Percentiles rank a stretch among this genome's conserved stretches.
phyloP scores from a whole-genome alignment of 1,139 yeast species.

The Candida sp. region DNA sequence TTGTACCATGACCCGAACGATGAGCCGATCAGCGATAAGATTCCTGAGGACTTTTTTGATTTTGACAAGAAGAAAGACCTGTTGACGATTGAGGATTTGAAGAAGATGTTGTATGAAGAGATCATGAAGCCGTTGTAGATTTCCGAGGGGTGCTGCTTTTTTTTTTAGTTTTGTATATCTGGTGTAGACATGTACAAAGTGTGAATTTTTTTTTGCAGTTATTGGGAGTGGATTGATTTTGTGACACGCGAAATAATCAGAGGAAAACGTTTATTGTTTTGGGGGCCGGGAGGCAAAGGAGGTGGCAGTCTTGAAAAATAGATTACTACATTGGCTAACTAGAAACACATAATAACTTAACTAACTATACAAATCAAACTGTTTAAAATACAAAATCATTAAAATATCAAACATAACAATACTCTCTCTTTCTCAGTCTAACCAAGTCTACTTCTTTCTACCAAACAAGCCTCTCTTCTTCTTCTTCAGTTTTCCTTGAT shows the following conservation, averaged over 20 bases:
- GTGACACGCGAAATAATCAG: neutral
- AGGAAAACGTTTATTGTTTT: no score
- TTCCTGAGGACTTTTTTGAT: conserved; percentile 64
- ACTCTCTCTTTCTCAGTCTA: neutral
- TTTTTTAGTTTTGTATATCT: neutral
- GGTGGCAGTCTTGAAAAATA: conserved; percentile 1
- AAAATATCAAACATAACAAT: neutral
- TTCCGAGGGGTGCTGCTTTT: neutral
- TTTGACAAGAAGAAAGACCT: conserved; percentile 62
- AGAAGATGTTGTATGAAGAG: conserved; percentile 60
- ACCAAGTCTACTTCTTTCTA: conserved; percentile 44
- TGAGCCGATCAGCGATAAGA: conserved; percentile 65
- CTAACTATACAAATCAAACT: neutral
- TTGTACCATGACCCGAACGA: conserved; percentile 75
- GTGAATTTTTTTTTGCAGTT: neutral
- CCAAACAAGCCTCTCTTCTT: conserved; percentile 75
- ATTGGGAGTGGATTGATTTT: neutral
- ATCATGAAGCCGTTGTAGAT: conserved; percentile 41
- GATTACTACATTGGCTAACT: no score
- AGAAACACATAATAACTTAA: neutral
- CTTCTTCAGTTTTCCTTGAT: conserved; percentile 37
- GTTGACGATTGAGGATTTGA: conserved; percentile 49
- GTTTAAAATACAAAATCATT: neutral
- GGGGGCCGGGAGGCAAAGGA: neutral
- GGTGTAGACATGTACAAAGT: neutral